Percentiles rank a stretch among this genome's conserved stretches.
Conservation (phyloP, 192 early-diverging fungal species). For the Umbelopsis vinacea region DNA sequence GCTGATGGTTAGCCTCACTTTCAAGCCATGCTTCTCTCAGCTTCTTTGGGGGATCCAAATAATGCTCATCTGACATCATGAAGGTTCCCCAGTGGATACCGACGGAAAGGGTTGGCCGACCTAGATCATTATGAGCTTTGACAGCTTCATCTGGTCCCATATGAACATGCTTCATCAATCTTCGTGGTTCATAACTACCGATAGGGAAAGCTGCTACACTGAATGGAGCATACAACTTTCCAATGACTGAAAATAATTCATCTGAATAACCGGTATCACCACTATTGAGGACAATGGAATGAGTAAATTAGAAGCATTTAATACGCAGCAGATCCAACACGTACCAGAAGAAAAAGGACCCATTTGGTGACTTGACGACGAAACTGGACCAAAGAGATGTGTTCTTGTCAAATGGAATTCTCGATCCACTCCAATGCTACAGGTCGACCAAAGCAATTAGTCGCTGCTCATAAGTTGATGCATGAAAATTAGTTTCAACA, state of each 20-base stretch:
- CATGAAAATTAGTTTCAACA: not conserved
- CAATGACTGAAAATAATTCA: slow-evolving; percentile 55
- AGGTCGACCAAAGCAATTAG: not conserved
- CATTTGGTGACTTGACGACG: slow-evolving; percentile 43
- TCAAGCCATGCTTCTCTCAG: slow-evolving; percentile 26
- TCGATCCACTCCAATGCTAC: slow-evolving; percentile 41
- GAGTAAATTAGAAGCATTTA: not conserved
- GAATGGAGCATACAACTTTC: slow-evolving; percentile 52
- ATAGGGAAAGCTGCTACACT: slow-evolving; percentile 60
- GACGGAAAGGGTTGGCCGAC: slow-evolving; percentile 42
- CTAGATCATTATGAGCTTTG: slow-evolving; percentile 50
- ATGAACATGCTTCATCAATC: slow-evolving; percentile 56
- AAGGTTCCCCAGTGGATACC: slow-evolving; percentile 68
- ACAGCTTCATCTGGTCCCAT: slow-evolving; percentile 58
- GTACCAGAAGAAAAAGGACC: slow-evolving; percentile 56
- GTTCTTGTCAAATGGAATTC: slow-evolving; percentile 39
- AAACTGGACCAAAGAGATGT: slow-evolving; percentile 51
- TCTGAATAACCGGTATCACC: slow-evolving; percentile 59
- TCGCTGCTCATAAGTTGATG: not conserved
- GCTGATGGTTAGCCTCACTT: slow-evolving; percentile 13
- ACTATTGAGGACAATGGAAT: slow-evolving; percentile 15
- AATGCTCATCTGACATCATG: slow-evolving; percentile 66
- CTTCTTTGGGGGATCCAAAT: slow-evolving; percentile 50
- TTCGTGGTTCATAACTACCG: slow-evolving; percentile 55
- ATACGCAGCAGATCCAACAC: not conserved